These are phyloP conservation scores for Voacanga thouarsii DNA, from an alignment of 257 asterid species.

Conservation along the genomic window DNA sequence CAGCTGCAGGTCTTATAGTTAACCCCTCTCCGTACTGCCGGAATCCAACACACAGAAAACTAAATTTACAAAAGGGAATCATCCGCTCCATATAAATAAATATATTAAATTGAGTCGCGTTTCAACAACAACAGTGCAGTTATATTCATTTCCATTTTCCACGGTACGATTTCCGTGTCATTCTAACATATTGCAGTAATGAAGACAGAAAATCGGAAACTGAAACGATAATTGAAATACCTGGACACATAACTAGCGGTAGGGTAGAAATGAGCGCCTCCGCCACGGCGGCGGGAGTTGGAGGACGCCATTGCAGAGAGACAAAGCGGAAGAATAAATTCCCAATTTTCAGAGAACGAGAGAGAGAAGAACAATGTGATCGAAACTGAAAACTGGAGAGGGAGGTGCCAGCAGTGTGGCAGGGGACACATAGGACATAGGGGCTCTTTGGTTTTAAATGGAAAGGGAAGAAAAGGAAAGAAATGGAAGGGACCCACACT, in stretches of 20 bases:
- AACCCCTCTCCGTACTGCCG: conserved; percentile 50
- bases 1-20: conserved; percentile 52
- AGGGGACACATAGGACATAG: too few relatives aligned
- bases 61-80: not conserved
- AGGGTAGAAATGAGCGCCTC: conserved; percentile 26
- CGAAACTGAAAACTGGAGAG: not conserved
- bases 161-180: not conserved
- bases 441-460: too few relatives aligned
- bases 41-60: not conserved
- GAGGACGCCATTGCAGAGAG: not conserved
- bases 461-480: too few relatives aligned
- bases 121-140: not conserved
- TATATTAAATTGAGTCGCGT: not conserved
- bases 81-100: not conserved
- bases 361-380: not conserved
- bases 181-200: not conserved
- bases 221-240: conserved; percentile 24
- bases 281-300: not conserved
- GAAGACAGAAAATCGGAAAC: not conserved
- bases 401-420: too few relatives aligned
- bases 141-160: not conserved
- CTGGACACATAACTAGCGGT: conserved; percentile 62
- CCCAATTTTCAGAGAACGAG: not conserved
- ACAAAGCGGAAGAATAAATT: not conserved
- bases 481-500: too few relatives aligned